phyloP scores from a whole-genome alignment of 1,139 yeast genomes.

The Suhomyces choctaworum region DNA sequence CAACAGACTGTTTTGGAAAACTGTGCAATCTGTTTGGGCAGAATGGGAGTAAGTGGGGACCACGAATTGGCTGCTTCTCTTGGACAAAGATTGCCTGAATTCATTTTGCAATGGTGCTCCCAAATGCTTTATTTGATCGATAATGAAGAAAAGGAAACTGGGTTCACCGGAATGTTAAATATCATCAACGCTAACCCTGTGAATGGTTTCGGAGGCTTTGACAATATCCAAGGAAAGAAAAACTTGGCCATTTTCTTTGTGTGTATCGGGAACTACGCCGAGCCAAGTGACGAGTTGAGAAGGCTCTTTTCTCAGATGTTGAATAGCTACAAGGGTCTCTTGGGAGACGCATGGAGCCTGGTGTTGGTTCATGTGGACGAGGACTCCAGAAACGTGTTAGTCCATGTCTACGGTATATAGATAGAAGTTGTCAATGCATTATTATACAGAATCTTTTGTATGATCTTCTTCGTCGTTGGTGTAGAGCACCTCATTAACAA shows the following conservation, averaged over 20 bases:
- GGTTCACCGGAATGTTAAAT: slow-evolving; percentile 74
- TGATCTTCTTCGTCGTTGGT: slow-evolving; percentile 11
- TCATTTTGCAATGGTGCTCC: slow-evolving; percentile 65
- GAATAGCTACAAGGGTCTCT: slow-evolving; percentile 46
- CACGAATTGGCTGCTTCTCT: slow-evolving; percentile 53
- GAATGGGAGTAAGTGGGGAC: slow-evolving; percentile 71
- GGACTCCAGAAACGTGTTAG: slow-evolving; percentile 29
- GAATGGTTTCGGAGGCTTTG: slow-evolving; percentile 52
- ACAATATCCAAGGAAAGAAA: slow-evolving; percentile 46
- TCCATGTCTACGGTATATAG: slow-evolving; percentile 26
- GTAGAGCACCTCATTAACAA: slow-evolving; percentile 71
- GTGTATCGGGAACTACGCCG: slow-evolving; percentile 61
- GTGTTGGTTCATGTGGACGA: slow-evolving; percentile 35
- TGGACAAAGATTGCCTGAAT: slow-evolving; percentile 57
- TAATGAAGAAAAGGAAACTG: slow-evolving; percentile 78
- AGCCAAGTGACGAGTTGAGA: slow-evolving; percentile 49
- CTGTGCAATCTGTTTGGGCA: slow-evolving; percentile 91
- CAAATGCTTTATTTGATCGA: slow-evolving; percentile 65
- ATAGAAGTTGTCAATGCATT: slow-evolving; percentile 4
- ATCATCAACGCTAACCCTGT: slow-evolving; percentile 67
- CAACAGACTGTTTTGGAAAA: slow-evolving; percentile 76
- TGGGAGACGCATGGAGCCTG: slow-evolving; percentile 47
- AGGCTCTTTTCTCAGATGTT: slow-evolving; percentile 47
- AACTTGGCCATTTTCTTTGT: slow-evolving; percentile 58
- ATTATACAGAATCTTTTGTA: slow-evolving; percentile 1